Percentiles rank a stretch among this genome's conserved stretches.
These are phyloP conservation scores for Saccharomyces hybrid DNA, from an alignment of 1,139 yeast species.

Conservation along the genomic window DNA sequence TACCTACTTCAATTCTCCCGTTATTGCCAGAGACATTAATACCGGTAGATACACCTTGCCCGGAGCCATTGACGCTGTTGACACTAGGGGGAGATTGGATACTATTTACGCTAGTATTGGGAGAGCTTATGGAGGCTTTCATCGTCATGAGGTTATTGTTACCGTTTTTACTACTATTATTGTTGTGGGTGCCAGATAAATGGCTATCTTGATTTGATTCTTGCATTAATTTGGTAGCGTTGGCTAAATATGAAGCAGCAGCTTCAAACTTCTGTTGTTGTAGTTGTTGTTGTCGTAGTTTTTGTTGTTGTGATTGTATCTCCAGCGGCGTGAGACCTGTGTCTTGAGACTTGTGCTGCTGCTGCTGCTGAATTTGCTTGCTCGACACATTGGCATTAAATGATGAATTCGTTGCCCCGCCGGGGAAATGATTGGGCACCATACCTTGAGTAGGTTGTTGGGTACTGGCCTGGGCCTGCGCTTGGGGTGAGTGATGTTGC, in stretches of 20 bases:
- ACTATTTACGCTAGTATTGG: background rate
- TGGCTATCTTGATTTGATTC: constrained; percentile 12
- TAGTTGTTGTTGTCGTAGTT: constrained; percentile 34
- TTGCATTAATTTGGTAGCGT: constrained; percentile 26
- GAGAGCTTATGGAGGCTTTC: background rate
- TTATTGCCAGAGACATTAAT: constrained; percentile 4
- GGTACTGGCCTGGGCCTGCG: constrained; percentile 30
- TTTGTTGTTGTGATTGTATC: constrained; percentile 34
- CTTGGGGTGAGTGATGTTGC: constrained; percentile 8
- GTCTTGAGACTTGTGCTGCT: constrained; percentile 32
- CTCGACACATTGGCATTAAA: background rate
- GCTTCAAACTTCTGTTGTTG: constrained; percentile 29
- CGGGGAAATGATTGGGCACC: background rate
- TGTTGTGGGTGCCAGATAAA: constrained; percentile 7
- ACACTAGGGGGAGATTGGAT: background rate
- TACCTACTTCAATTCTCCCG: constrained; percentile 22
- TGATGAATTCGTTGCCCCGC: background rate
- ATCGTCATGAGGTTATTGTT: constrained; percentile 12
- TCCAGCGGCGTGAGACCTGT: constrained; percentile 30
- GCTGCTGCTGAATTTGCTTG: constrained; percentile 27
- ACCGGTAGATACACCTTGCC: background rate
- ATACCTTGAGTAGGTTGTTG: constrained; percentile 38
- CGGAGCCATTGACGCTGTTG: background rate
- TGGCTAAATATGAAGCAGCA: constrained; percentile 28
- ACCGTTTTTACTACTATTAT: constrained; percentile 14